Evolutionary conservation across 2,329 filamentous ascomycete genomes (phyloP).

Genomic region (Fusarium ramigenum): DNA sequence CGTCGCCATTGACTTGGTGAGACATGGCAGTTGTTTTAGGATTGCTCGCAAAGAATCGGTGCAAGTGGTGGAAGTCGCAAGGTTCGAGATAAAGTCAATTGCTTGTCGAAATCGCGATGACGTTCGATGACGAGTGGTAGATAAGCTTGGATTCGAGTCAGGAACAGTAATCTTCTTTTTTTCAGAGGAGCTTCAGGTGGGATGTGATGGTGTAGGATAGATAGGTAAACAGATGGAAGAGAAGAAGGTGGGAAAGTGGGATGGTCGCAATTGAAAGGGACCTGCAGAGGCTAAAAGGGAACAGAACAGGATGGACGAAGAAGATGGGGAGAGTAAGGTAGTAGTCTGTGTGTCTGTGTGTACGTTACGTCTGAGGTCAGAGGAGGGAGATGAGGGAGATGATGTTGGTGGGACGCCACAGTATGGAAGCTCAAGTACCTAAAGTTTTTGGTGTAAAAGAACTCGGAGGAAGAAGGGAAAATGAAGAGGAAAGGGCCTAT

Average conservation of each 20-base stretch:
- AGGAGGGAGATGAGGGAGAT: conserved; percentile 11
- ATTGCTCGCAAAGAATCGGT: conserved; percentile 13
- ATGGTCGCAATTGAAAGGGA: conserved; percentile 33
- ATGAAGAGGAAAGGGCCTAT: not conserved
- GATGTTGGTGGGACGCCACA: conserved; percentile 41
- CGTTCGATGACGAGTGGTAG: conserved; percentile 16
- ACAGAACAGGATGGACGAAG: conserved; percentile 12
- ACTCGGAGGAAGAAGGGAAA: not conserved
- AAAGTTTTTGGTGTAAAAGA: conserved; percentile 5
- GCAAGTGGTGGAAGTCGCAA: not conserved
- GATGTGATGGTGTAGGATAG: conserved; percentile 7
- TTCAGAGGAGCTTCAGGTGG: conserved; percentile 5
- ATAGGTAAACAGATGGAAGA: not conserved
- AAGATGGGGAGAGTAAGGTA: conserved; percentile 6
- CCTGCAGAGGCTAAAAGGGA: conserved; percentile 38
- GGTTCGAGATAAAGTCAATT: conserved; percentile 19
- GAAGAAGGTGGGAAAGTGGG: conserved; percentile 22
- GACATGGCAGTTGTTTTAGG: conserved; percentile 48
- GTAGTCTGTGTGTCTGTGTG: not conserved
- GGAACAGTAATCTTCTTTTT: conserved; percentile 1
- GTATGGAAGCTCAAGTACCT: conserved; percentile 14
- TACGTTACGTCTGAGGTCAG: conserved; percentile 6
- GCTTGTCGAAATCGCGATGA: conserved; percentile 16
- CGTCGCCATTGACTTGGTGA: conserved; percentile 62
- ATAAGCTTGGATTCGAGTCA: conserved; percentile 12